Evolutionary conservation across 331 rosid species (phyloP), one percentile per base, ranked within the genome.

Genomic region (Malus hybrid): DNA sequence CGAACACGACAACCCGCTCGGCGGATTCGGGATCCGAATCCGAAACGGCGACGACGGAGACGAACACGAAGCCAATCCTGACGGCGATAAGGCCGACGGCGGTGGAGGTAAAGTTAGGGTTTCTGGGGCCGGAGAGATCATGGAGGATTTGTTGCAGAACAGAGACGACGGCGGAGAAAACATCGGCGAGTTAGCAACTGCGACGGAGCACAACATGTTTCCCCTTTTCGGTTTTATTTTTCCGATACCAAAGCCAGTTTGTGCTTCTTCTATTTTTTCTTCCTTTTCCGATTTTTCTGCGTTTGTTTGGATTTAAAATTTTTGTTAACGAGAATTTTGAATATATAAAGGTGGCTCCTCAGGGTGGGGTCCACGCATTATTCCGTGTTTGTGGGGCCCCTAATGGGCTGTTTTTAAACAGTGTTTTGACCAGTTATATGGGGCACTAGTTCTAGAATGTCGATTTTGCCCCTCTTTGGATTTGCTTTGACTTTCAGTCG

Each of bases 121-220:
- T 65, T 93, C 98, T 12, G 88, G 86, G 6, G 96, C 74, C 2
- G 97, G 79, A 7, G 89, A 56, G 3, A 91, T 85, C 5, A 89
- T 75, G 2, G 98, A 85, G 36, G 84, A n/a, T 14, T 87, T 90
- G n/a, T 71, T 68, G 79, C 84, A 90, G 88, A 90, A 94, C 42
- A 92, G 80, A 2, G 96, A 86, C 2, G 96, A 79, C 0, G 97
- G 87, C 1, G 97, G 93, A 10, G 99, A 94, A 76, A 94, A 94
- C 22, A 91, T 90, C 80, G 99, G 99, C n/a, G 99, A 94, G n/a
- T 83, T 94, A 1, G 87, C 82, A 59, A 94, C 84, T 1, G 96
- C 95, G 27, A 94, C 90, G 74, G 97, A 91, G 86, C 96, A 86
- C 66, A 93, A 90, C 99, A 94, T 94, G 82, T n/a, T 11, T 11